phyloP scores from a whole-genome alignment of 1,139 yeast species.

The Cylindricascospora bacillispora region DNA sequence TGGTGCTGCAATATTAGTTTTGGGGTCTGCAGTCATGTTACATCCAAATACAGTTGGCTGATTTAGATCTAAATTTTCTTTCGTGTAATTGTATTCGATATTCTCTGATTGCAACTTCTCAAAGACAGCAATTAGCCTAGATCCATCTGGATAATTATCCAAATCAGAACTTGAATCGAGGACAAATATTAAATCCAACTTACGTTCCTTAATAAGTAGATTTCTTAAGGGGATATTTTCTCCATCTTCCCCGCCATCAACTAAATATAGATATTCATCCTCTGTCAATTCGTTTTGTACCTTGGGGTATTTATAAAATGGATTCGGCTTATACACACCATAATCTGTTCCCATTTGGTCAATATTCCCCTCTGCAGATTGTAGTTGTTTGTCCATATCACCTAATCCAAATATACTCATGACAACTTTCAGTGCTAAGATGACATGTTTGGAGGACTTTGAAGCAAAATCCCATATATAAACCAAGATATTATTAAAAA shows the following conservation, averaged over 20 bases:
- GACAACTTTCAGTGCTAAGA: slow-evolving; percentile 33
- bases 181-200: slow-evolving; percentile 45
- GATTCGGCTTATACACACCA: slow-evolving; percentile 66
- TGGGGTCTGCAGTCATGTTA: slow-evolving; percentile 27
- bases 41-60: slow-evolving; percentile 49
- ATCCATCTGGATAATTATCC: slow-evolving; percentile 53
- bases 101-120: slow-evolving; percentile 17
- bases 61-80: slow-evolving; percentile 22
- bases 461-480: slow-evolving; percentile 35
- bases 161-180: slow-evolving; percentile 54
- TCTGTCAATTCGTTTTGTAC: slow-evolving; percentile 14
- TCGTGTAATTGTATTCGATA: slow-evolving; percentile 9
- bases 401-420: slow-evolving; percentile 37
- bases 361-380: neutral
- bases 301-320: slow-evolving; percentile 37
- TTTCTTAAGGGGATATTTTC: slow-evolving; percentile 56
- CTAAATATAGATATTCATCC: slow-evolving; percentile 30
- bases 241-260: slow-evolving; percentile 58
- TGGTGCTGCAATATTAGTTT: slow-evolving; percentile 33
- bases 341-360: slow-evolving; percentile 39
- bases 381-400: neutral
- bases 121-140: slow-evolving; percentile 31
- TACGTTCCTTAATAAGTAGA: slow-evolving; percentile 38
- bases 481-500: slow-evolving; percentile 46
- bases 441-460: slow-evolving; percentile 29